A percentile compares a stretch with the other conserved stretches of the same genome.
These are phyloP conservation scores for Saccharum hybrid DNA, from an alignment of 202 grass and related monocot species.

Conservation along the genomic window DNA sequence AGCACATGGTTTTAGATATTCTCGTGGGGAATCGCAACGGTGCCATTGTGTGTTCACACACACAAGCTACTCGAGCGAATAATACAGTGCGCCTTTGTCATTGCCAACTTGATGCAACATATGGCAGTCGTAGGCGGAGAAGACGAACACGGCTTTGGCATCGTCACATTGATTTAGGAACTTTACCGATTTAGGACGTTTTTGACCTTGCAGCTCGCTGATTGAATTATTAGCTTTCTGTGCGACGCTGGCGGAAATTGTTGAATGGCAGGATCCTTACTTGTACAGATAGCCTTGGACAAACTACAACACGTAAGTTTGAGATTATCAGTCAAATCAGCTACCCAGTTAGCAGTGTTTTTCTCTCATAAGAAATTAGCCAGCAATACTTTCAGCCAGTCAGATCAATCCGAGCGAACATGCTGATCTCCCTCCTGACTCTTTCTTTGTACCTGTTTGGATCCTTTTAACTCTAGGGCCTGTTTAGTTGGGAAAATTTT, in stretches of 20 bases:
- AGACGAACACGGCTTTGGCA: slow-evolving; percentile 4
- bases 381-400: too few species aligned
- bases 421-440: too few species aligned
- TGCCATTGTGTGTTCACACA: too few species aligned
- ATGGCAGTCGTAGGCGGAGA: not conserved
- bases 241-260: not conserved
- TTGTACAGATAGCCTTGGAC: not conserved
- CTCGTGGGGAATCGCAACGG: not conserved
- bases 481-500: too few species aligned
- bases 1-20: slow-evolving; percentile 35
- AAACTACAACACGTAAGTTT: not conserved
- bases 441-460: too few species aligned
- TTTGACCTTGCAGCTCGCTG: not conserved
- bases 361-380: too few species aligned
- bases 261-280: not conserved
- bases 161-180: not conserved
- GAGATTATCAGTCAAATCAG: too few species aligned
- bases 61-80: too few species aligned
- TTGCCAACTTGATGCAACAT: not conserved
- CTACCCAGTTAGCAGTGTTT: too few species aligned
- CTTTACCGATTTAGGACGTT: not conserved
- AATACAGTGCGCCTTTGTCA: not conserved
- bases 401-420: too few species aligned
- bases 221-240: not conserved
- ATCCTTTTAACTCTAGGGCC: too few species aligned